Evolutionary conservation across 108 stramenopile species (phyloP).

Genomic region (Nannochloropsis granulata): DNA sequence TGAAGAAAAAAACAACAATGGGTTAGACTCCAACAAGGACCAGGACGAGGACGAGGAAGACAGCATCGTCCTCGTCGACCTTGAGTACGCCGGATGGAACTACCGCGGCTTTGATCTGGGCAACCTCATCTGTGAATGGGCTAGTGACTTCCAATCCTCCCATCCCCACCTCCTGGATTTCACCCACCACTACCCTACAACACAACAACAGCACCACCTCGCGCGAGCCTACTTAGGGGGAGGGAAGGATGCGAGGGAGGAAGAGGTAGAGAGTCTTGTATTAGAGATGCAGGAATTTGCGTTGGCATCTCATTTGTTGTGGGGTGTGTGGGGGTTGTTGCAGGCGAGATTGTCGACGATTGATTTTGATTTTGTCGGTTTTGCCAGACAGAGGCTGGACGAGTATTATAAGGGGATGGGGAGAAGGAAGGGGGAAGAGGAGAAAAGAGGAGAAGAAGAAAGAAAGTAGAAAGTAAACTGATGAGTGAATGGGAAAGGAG

Average conservation of each 20-base stretch:
- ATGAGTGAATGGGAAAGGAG: background rate
- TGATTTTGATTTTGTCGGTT: conserved; percentile 7
- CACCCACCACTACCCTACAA: background rate
- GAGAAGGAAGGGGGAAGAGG: background rate
- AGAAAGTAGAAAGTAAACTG: background rate
- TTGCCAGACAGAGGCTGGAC: background rate
- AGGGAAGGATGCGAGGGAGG: background rate
- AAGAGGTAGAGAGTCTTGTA: conserved; percentile 15
- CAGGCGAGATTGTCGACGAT: conserved; percentile 3
- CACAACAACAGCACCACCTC: background rate
- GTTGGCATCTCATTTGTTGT: conserved; percentile 33
- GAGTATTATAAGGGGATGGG: background rate
- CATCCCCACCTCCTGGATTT: conserved; percentile 6
- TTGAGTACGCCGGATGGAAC: conserved; percentile 46
- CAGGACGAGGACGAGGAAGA: background rate
- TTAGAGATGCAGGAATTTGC: conserved; percentile 7
- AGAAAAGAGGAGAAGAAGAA: background rate
- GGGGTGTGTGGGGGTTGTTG: conserved; percentile 29
- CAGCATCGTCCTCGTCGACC: conserved; percentile 40
- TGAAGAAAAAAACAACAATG: background rate
- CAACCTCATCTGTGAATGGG: conserved; percentile 48
- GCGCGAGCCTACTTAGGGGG: background rate
- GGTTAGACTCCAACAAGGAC: background rate
- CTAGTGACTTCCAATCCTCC: conserved; percentile 10
- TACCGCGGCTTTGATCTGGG: conserved; percentile 43